phyloP scores from a whole-genome alignment of 2,329 filamentous ascomycete species.

The Colletotrichum spaethianum region DNA sequence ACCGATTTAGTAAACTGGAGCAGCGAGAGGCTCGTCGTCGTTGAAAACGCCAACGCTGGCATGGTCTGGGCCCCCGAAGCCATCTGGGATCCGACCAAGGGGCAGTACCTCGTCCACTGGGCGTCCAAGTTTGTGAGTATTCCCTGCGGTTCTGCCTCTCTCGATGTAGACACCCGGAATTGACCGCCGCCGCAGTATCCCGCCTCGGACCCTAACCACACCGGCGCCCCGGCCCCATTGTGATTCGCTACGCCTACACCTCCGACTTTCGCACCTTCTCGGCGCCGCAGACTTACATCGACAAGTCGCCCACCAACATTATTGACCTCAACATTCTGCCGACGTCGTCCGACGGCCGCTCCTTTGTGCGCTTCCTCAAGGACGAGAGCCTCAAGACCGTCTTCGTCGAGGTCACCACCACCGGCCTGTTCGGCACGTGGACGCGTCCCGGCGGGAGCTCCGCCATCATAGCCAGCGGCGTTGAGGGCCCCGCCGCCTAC shows the following conservation, averaged over 20 bases:
- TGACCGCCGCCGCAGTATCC: conserved; percentile 55
- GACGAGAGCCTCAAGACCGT: conserved; percentile 67
- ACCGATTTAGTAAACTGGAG: conserved; percentile 65
- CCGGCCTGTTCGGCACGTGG: conserved; percentile 67
- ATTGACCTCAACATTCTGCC: conserved; percentile 65
- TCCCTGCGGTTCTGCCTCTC: background rate
- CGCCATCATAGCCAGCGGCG: conserved; percentile 58
- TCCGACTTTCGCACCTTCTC: conserved; percentile 68
- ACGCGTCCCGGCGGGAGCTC: conserved; percentile 60
- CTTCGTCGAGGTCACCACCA: conserved; percentile 63
- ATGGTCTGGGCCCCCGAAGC: conserved; percentile 69
- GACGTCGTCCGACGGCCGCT: conserved; percentile 53
- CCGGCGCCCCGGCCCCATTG: conserved; percentile 59
- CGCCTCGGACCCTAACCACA: conserved; percentile 62
- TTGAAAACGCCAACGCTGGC: conserved; percentile 67
- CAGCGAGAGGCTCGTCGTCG: conserved; percentile 61
- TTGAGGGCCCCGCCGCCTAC: conserved; percentile 62
- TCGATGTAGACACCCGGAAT: background rate
- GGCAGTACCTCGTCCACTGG: conserved; percentile 63
- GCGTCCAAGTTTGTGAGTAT: conserved; percentile 61
- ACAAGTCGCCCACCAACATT: conserved; percentile 61
- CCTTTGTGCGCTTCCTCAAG: conserved; percentile 69
- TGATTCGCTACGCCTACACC: conserved; percentile 69
- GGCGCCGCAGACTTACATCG: conserved; percentile 64
- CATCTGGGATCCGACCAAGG: conserved; percentile 31